These are phyloP conservation scores for Kazachstania kunashirensis DNA, from an alignment of 805 yeast genomes.

Conservation along the genomic window DNA sequence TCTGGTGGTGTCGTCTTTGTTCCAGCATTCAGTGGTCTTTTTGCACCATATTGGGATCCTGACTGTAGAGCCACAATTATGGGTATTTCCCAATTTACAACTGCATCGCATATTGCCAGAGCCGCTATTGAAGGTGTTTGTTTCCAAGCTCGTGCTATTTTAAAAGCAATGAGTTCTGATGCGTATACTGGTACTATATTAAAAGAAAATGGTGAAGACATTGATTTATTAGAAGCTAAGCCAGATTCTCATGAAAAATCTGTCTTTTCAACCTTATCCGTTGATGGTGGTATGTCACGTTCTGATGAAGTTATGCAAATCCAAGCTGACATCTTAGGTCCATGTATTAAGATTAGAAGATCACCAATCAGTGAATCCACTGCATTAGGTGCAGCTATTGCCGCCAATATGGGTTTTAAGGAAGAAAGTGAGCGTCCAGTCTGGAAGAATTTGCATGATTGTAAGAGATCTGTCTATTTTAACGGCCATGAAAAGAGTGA, in stretches of 20 bases:
- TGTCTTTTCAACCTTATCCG: conserved; percentile 51
- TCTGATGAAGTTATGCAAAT: conserved; percentile 88
- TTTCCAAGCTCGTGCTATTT: conserved; percentile 83
- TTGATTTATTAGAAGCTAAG: conserved; percentile 9
- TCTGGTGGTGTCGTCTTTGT: conserved; percentile 91
- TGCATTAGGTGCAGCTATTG: conserved; percentile 92
- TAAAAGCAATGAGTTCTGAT: conserved; percentile 82
- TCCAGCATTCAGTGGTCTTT: conserved; percentile 88
- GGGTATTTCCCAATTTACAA: conserved; percentile 88
- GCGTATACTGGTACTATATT: conserved; percentile 39
- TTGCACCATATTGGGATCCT: conserved; percentile 94
- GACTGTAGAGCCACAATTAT: conserved; percentile 87
- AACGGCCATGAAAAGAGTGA: conserved; percentile 49
- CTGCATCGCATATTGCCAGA: conserved; percentile 83
- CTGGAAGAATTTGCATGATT: conserved; percentile 72
- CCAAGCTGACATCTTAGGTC: conserved; percentile 86
- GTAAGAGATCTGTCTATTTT: conserved; percentile 82
- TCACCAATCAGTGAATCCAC: conserved; percentile 84
- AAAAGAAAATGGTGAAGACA: conserved; percentile 1
- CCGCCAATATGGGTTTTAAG: conserved; percentile 63
- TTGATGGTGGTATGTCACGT: conserved; percentile 93
- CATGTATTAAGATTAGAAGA: conserved; percentile 69
- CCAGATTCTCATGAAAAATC: conserved; percentile 33
- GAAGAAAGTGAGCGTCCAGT: conserved; percentile 46
- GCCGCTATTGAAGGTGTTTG: conserved; percentile 95